Percentiles rank a stretch among this genome's conserved stretches.
phyloP scores from a whole-genome alignment of 2,329 filamentous ascomycete species.

The Helotiales sp. region DNA sequence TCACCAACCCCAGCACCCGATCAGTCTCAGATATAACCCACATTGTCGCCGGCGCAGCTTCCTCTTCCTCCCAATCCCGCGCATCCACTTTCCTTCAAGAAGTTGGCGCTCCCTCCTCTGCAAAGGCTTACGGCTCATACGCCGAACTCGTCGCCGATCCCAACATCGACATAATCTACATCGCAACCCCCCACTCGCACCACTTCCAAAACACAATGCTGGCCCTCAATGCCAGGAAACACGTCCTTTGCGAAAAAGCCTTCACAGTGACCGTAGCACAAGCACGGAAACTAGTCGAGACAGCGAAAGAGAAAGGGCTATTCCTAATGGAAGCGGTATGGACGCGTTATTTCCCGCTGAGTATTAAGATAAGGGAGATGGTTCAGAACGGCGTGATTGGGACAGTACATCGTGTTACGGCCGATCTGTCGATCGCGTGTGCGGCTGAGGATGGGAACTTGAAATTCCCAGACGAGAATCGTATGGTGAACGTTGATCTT shows the following conservation, averaged over 20 bases:
- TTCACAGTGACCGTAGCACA: constrained; percentile 73
- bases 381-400: constrained; percentile 45
- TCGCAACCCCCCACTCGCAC: constrained; percentile 74
- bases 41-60: constrained; percentile 66
- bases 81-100: constrained; percentile 66
- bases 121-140: constrained; percentile 69
- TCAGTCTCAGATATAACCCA: constrained; percentile 65
- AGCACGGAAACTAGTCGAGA: constrained; percentile 61
- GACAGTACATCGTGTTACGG: constrained; percentile 49
- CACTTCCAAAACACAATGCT: constrained; percentile 74
- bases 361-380: constrained; percentile 61
- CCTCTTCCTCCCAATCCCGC: constrained; percentile 63
- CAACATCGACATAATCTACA: constrained; percentile 70
- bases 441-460: constrained; percentile 57
- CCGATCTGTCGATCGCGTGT: constrained; percentile 51
- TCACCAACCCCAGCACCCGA: constrained; percentile 64
- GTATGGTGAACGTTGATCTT: constrained; percentile 72
- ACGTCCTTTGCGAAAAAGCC: constrained; percentile 74
- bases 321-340: constrained; percentile 71
- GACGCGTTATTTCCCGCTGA: constrained; percentile 73
- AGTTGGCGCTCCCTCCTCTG: constrained; percentile 58
- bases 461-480: constrained; percentile 51
- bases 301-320: constrained; percentile 63
- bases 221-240: constrained; percentile 67
- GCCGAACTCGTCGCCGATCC: constrained; percentile 67